A percentile compares a stretch with the other conserved stretches of the same genome.
Evolutionary conservation across 2,329 filamentous ascomycete species (phyloP).

Genomic region (Colletotrichum tamarilloi): DNA sequence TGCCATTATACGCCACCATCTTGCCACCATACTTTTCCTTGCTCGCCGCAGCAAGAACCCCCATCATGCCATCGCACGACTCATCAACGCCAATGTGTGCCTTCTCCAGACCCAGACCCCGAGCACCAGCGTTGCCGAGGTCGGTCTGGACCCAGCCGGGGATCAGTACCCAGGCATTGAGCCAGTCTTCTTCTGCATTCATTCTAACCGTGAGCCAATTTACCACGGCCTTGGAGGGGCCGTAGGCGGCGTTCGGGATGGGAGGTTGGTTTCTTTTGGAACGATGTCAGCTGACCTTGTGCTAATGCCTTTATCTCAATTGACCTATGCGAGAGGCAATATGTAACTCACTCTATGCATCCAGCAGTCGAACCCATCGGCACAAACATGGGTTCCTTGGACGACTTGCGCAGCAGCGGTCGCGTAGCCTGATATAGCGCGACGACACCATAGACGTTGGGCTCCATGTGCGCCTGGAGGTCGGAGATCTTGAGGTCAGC

Average conservation of each 20-base stretch:
- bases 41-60: constrained; percentile 13
- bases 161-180: constrained; percentile 1
- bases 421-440: constrained; percentile 39
- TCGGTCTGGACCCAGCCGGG: constrained; percentile 21
- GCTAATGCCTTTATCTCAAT: too few species aligned
- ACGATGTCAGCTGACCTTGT: neutral
- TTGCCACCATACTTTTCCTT: constrained; percentile 41
- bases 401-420: constrained; percentile 40
- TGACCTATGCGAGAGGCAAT: too few species aligned
- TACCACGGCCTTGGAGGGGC: constrained; percentile 11
- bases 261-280: neutral
- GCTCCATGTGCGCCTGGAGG: constrained; percentile 49
- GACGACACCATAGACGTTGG: constrained; percentile 47
- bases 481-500: constrained; percentile 48
- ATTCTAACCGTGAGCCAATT: constrained; percentile 18
- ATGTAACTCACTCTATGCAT: neutral
- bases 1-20: constrained; percentile 29
- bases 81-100: constrained; percentile 12
- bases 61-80: constrained; percentile 25
- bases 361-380: neutral
- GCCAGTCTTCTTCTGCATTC: constrained; percentile 24
- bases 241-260: constrained; percentile 13
- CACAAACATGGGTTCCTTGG: neutral
- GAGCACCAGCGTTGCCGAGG: constrained; percentile 14
- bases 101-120: constrained; percentile 3